A percentile compares a stretch with the other conserved stretches of the same genome.
Evolutionary conservation across 768 basidiomycete species (phyloP).

Genomic region (Multifurca ochricompacta): DNA sequence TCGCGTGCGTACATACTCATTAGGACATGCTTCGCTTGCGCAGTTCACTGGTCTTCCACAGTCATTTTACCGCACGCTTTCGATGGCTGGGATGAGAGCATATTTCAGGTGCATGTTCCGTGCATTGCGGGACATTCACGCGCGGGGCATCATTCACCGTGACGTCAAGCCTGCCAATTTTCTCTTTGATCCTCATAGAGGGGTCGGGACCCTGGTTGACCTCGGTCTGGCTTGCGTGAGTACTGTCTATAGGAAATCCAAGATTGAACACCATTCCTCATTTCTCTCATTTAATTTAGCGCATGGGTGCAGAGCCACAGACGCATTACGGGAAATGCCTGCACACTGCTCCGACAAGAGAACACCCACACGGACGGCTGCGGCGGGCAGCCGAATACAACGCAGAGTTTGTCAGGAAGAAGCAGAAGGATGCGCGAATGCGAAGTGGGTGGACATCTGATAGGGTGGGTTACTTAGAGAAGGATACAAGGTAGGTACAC

Average conservation of each 20-base stretch:
- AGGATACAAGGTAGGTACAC: conserved; percentile 55
- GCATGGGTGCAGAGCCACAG: conserved; percentile 45
- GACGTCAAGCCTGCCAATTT: conserved; percentile 99
- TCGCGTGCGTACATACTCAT: conserved; percentile 51
- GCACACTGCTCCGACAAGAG: conserved; percentile 58
- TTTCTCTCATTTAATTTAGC: neutral
- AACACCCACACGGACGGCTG: conserved; percentile 64
- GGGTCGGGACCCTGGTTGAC: conserved; percentile 83
- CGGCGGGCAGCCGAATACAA: conserved; percentile 38
- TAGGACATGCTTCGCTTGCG: neutral
- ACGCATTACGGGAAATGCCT: conserved; percentile 55
- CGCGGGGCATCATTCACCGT: conserved; percentile 83
- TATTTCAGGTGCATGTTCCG: conserved; percentile 91
- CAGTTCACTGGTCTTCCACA: conserved; percentile 28
- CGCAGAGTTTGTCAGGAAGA: conserved; percentile 41
- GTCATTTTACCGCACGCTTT: conserved; percentile 73
- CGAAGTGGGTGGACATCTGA: conserved; percentile 51
- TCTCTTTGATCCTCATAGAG: conserved; percentile 79
- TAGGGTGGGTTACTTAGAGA: conserved; percentile 67
- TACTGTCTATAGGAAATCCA: neutral
- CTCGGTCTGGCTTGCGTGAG: conserved; percentile 92
- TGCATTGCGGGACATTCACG: conserved; percentile 82
- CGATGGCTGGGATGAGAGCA: conserved; percentile 67
- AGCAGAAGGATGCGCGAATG: conserved; percentile 52
- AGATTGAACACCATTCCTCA: neutral